Percentiles rank a stretch among this genome's conserved stretches.
phyloP scores from a whole-genome alignment of 208 protist genomes.

The Acanthamoeba sp. region DNA sequence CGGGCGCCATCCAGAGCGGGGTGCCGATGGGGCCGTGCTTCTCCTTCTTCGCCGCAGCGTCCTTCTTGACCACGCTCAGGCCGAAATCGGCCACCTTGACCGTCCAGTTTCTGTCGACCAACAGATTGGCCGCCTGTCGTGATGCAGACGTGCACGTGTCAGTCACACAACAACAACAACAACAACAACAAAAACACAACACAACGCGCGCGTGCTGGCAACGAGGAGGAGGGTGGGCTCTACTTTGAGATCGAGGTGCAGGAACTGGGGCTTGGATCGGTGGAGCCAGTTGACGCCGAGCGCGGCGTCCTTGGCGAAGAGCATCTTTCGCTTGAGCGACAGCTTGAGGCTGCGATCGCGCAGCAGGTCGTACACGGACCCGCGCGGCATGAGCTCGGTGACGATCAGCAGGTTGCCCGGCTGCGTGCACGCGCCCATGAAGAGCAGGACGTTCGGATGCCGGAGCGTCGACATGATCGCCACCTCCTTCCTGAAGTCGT shows the following conservation, averaged over 20 bases:
- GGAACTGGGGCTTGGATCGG: constrained; percentile 74
- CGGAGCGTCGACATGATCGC: constrained; percentile 70
- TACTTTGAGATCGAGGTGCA: constrained; percentile 70
- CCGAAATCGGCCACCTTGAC: constrained; percentile 75
- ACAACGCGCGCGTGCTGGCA: background rate
- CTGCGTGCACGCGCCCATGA: constrained; percentile 74
- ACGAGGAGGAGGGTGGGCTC: background rate
- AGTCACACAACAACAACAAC: background rate
- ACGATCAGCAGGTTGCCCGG: constrained; percentile 72
- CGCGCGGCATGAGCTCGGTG: constrained; percentile 71
- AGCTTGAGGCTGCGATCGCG: constrained; percentile 57
- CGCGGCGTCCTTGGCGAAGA: constrained; percentile 73
- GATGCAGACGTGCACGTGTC: background rate
- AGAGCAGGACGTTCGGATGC: constrained; percentile 74
- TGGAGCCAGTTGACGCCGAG: constrained; percentile 73
- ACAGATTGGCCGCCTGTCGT: constrained; percentile 4
- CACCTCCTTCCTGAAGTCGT: constrained; percentile 75
- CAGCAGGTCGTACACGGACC: constrained; percentile 66
- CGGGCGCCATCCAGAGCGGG: constrained; percentile 72
- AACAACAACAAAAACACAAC: background rate
- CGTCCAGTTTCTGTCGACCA: constrained; percentile 71
- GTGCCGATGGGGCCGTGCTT: constrained; percentile 74
- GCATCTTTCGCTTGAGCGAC: constrained; percentile 69
- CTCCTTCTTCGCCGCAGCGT: constrained; percentile 71
- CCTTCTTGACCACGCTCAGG: constrained; percentile 70